Percentiles rank a stretch among this genome's conserved stretches.
Conservation (phyloP, 169 alveolate genomes). For the Plasmodium fragile region DNA sequence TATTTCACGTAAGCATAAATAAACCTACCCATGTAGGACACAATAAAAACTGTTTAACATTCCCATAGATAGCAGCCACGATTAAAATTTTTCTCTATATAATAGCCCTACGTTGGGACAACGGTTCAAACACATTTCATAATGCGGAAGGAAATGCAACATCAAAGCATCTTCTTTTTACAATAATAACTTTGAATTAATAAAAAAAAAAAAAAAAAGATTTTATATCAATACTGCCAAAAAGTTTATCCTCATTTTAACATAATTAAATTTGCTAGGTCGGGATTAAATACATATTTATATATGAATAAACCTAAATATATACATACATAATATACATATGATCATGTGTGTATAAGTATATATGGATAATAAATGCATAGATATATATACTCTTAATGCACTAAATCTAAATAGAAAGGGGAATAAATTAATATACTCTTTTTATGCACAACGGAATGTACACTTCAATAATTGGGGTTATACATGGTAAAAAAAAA, state of each 20-base stretch:
- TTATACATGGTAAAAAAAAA: background rate
- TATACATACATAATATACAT: background rate
- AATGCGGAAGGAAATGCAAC: background rate
- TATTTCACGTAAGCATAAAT: background rate
- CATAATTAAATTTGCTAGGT: background rate
- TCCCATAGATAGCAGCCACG: background rate
- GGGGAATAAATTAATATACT: background rate
- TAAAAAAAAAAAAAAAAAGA: background rate
- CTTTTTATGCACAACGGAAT: background rate
- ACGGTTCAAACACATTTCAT: background rate
- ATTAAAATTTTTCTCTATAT: background rate
- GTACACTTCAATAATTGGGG: background rate
- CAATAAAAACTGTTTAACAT: too few relatives aligned
- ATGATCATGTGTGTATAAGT: background rate
- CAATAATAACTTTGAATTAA: background rate
- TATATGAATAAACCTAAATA: background rate
- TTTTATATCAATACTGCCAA: background rate
- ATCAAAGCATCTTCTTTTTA: background rate
- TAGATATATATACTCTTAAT: background rate
- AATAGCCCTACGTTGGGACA: background rate
- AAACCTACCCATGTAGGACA: too few relatives aligned
- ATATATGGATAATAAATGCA: background rate
- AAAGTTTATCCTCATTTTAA: background rate
- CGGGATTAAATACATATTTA: background rate
- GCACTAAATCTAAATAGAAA: background rate